phyloP scores from a whole-genome alignment of 108 stramenopile species.

The Epipyxis sp. region DNA sequence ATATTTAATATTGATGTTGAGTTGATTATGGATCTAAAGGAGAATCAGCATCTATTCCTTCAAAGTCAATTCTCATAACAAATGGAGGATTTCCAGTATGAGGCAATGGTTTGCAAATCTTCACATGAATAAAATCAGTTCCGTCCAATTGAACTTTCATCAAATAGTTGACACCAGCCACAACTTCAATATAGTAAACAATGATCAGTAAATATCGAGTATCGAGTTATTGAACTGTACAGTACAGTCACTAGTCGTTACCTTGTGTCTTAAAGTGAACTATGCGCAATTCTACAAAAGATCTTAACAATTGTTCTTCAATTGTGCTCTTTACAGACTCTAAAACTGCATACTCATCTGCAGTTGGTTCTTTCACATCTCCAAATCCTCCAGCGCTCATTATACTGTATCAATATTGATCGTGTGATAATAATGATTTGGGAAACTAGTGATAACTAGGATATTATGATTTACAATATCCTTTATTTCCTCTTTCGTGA shows the following conservation, averaged over 20 bases:
- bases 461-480: too few relatives aligned
- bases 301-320: neutral
- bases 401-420: neutral
- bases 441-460: too few relatives aligned
- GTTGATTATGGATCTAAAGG: too few relatives aligned
- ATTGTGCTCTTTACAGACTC: neutral
- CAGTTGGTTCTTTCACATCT: neutral
- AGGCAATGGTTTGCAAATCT: constrained; percentile 28
- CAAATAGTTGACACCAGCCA: constrained; percentile 25
- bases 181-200: constrained; percentile 25
- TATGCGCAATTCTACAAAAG: constrained; percentile 6
- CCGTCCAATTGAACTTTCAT: constrained; percentile 1
- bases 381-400: constrained; percentile 20
- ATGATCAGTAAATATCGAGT: too few relatives aligned
- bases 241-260: neutral
- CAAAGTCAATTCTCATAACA: neutral
- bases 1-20: too few relatives aligned
- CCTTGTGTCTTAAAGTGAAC: neutral
- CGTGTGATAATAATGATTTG: too few relatives aligned
- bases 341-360: neutral
- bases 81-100: constrained; percentile 6
- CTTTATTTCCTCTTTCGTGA: too few relatives aligned
- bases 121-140: constrained; percentile 13
- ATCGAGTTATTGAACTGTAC: neutral
- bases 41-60: neutral